Conservation (phyloP, 2,329 filamentous ascomycete species). For the Westerdykella aurantiaca region DNA sequence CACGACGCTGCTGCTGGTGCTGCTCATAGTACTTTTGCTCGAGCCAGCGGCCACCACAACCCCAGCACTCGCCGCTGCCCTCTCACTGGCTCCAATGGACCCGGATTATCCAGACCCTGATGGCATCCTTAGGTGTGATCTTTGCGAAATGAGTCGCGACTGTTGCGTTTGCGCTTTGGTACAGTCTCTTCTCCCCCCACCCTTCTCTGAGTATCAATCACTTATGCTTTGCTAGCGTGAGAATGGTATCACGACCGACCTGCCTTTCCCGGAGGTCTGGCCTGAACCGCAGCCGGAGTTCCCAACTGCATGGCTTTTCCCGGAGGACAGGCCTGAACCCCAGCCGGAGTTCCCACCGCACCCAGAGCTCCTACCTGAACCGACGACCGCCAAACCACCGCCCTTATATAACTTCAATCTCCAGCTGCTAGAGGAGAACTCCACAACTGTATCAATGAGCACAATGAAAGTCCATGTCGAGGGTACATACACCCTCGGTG, state of each 20-base stretch:
- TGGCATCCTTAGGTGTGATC: slow-evolving; percentile 22
- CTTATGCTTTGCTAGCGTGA: not conserved
- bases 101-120: slow-evolving; percentile 22
- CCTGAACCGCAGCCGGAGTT: slow-evolving; percentile 5
- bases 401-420: slow-evolving; percentile 6
- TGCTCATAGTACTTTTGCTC: slow-evolving; percentile 23
- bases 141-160: slow-evolving; percentile 16
- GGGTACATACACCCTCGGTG: slow-evolving; percentile 26
- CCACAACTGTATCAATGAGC: slow-evolving; percentile 20
- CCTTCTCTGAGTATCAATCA: slow-evolving; percentile 2
- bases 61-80: slow-evolving; percentile 19
- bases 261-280: not conserved
- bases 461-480: slow-evolving; percentile 25
- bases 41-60: slow-evolving; percentile 22
- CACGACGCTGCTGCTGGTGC: slow-evolving; percentile 20
- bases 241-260: slow-evolving; percentile 7
- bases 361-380: slow-evolving; percentile 3
- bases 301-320: slow-evolving; percentile 6
- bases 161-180: slow-evolving; percentile 19
- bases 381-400: not conserved
- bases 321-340: not conserved
- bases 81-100: slow-evolving; percentile 16
- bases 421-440: slow-evolving; percentile 17
- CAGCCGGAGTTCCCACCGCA: not conserved
- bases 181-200: slow-evolving; percentile 1